Conservation (phyloP, 2,329 filamentous ascomycete species). For the Diaporthe velutina region DNA sequence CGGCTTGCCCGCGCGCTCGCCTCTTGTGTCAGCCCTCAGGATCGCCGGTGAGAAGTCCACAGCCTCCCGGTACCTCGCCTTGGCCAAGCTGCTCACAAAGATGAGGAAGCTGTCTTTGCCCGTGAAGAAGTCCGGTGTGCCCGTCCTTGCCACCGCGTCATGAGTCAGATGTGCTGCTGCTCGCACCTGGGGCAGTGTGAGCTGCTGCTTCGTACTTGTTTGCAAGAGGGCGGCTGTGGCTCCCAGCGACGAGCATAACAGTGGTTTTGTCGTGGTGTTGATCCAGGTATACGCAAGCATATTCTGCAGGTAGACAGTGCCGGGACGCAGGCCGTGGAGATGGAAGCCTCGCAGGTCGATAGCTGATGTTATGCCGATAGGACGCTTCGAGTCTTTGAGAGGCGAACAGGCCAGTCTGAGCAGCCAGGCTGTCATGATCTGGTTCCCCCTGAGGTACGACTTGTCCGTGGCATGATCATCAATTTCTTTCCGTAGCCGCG, state of each 20-base stretch:
- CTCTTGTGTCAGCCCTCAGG: not conserved
- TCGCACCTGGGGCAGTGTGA: constrained; percentile 33
- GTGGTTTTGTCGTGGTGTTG: not conserved
- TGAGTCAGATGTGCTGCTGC: constrained; percentile 8
- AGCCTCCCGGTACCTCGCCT: constrained; percentile 50
- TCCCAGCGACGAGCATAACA: constrained; percentile 33
- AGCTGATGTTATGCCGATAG: constrained; percentile 52
- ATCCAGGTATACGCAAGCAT: constrained; percentile 31
- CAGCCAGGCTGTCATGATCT: constrained; percentile 58
- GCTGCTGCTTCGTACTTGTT: constrained; percentile 37
- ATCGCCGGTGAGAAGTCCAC: constrained; percentile 52
- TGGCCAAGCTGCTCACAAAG: constrained; percentile 42
- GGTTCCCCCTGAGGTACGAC: constrained; percentile 60
- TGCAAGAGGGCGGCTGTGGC: constrained; percentile 36
- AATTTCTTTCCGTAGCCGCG: not conserved
- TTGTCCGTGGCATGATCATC: constrained; percentile 31
- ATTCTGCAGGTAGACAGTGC: constrained; percentile 42
- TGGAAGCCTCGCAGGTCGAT: constrained; percentile 52
- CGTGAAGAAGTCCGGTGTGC: constrained; percentile 15
- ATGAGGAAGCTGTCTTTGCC: constrained; percentile 13
- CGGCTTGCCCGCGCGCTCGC: constrained; percentile 2
- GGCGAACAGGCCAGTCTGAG: constrained; percentile 46
- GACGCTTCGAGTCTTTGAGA: constrained; percentile 41
- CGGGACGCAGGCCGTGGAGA: constrained; percentile 44
- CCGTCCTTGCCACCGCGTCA: not conserved